phyloP scores from a whole-genome alignment of 2,329 filamentous ascomycete genomes.

The Pseudocercospora crystallina region DNA sequence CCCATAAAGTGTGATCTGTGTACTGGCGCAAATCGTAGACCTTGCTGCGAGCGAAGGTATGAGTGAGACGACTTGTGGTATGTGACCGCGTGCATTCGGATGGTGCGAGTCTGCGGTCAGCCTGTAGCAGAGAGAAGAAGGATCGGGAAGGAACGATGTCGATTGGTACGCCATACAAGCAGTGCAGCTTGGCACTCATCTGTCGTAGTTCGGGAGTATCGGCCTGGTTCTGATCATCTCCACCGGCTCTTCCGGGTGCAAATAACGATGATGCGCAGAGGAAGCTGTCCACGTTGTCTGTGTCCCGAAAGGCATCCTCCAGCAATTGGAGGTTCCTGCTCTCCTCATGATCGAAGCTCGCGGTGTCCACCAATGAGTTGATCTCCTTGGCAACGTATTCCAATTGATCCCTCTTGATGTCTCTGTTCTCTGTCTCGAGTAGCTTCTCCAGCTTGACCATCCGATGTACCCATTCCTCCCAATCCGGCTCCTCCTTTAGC shows the following conservation, averaged over 20 bases:
- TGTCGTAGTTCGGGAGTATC: slow-evolving; percentile 53
- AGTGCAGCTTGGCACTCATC: slow-evolving; percentile 68
- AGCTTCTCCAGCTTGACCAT: slow-evolving; percentile 45
- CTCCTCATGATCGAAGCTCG: slow-evolving; percentile 31
- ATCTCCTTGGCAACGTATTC: slow-evolving; percentile 28
- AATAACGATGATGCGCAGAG: slow-evolving; percentile 66
- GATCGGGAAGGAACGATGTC: slow-evolving; percentile 34
- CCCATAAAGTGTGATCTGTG: slow-evolving; percentile 63
- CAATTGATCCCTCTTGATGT: slow-evolving; percentile 43
- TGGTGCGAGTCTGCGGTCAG: slow-evolving; percentile 13
- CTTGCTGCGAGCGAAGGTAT: slow-evolving; percentile 62
- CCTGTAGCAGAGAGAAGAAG: slow-evolving; percentile 21
- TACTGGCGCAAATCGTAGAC: slow-evolving; percentile 75
- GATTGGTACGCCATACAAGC: slow-evolving; percentile 63
- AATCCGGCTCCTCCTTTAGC: slow-evolving; percentile 31
- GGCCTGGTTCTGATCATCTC: slow-evolving; percentile 40
- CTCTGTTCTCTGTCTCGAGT: slow-evolving; percentile 42
- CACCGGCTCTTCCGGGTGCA: slow-evolving; percentile 50
- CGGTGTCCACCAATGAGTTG: slow-evolving; percentile 26
- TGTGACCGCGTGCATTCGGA: slow-evolving; percentile 26
- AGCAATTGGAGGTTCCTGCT: slow-evolving; percentile 50
- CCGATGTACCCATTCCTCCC: slow-evolving; percentile 39
- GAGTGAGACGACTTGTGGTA: slow-evolving; percentile 19
- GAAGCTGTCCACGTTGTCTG: slow-evolving; percentile 58
- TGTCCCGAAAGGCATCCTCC: slow-evolving; percentile 41